These are phyloP conservation scores for Wickerhamomyces queroliae DNA, from an alignment of 805 yeast genomes.

Conservation along the genomic window DNA sequence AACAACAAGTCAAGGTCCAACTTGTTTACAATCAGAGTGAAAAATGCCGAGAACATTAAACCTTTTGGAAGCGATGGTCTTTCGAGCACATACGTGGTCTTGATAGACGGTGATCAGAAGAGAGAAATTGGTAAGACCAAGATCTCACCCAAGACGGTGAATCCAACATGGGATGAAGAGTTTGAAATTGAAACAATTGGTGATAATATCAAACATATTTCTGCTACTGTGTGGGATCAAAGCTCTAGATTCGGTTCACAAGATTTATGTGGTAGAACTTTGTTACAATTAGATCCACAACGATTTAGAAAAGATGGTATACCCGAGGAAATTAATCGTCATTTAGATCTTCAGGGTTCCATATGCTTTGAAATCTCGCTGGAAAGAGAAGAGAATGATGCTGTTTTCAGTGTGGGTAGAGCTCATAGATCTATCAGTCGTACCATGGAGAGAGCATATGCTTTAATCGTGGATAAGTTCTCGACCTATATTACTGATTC, in stretches of 20 bases:
- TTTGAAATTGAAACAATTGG: slow-evolving; percentile 50
- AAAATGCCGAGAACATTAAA: slow-evolving; percentile 57
- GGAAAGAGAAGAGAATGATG: slow-evolving; percentile 77
- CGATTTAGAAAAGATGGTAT: slow-evolving; percentile 62
- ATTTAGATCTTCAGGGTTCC: slow-evolving; percentile 61
- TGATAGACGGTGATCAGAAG: slow-evolving; percentile 50
- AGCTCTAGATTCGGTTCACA: slow-evolving; percentile 43
- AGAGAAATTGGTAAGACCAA: slow-evolving; percentile 65
- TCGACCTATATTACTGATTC: slow-evolving; percentile 54
- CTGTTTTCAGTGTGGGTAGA: slow-evolving; percentile 74
- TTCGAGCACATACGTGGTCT: slow-evolving; percentile 54
- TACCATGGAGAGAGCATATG: slow-evolving; percentile 60
- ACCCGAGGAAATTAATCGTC: slow-evolving; percentile 53
- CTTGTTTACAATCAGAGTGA: slow-evolving; percentile 57
- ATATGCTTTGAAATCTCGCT: slow-evolving; percentile 62
- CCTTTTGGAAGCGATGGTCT: slow-evolving; percentile 40
- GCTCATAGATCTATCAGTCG: slow-evolving; percentile 62
- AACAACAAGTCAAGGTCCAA: slow-evolving; percentile 31
- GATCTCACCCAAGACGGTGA: slow-evolving; percentile 49
- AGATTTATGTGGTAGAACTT: slow-evolving; percentile 60
- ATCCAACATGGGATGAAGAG: slow-evolving; percentile 86
- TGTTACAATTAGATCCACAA: slow-evolving; percentile 54
- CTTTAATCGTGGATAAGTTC: slow-evolving; percentile 69
- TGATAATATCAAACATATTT: slow-evolving; percentile 38
- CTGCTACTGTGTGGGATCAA: slow-evolving; percentile 70